A percentile compares a stretch with the other conserved stretches of the same genome.
phyloP scores from a whole-genome alignment of 1,139 yeast species.

The Nakaseomyces bracarensis region DNA sequence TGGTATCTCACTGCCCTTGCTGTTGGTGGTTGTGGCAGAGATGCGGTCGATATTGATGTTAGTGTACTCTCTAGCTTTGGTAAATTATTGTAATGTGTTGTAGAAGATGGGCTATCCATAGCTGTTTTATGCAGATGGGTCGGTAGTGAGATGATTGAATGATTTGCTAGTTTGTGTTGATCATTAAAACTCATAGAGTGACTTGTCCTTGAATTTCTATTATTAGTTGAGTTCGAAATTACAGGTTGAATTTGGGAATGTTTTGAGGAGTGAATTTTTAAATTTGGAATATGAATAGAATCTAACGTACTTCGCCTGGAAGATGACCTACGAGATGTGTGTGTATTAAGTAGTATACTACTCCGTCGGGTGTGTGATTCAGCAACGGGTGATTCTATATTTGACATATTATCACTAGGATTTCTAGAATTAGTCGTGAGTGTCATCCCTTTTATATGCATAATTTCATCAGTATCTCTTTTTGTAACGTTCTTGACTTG shows the following conservation, averaged over 20 bases:
- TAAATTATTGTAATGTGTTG: conserved; percentile 1
- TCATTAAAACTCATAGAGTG: conserved; percentile 6
- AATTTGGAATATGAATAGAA: conserved; percentile 14
- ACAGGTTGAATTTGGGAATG: conserved; percentile 29
- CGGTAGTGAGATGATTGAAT: conserved; percentile 17
- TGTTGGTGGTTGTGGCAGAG: conserved; percentile 12
- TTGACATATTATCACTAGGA: not conserved
- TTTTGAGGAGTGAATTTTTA: conserved; percentile 28
- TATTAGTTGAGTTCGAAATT: conserved; percentile 3
- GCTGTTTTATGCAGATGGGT: conserved; percentile 6
- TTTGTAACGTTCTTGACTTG: not conserved
- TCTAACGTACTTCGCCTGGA: conserved; percentile 16
- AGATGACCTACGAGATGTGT: conserved; percentile 17
- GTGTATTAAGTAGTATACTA: conserved; percentile 17
- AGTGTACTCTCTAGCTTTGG: conserved; percentile 6
- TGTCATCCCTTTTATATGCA: not conserved
- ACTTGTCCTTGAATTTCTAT: conserved; percentile 9
- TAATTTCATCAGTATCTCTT: not conserved
- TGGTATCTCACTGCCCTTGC: not conserved
- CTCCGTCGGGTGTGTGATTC: conserved; percentile 3
- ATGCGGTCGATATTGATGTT: conserved; percentile 13
- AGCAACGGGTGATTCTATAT: not conserved
- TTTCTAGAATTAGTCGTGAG: not conserved
- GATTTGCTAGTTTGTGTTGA: conserved; percentile 5
- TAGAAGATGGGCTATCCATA: conserved; percentile 3